Conservation (phyloP, 2,329 filamentous ascomycete species). For the Hymenoscyphus albidus region DNA sequence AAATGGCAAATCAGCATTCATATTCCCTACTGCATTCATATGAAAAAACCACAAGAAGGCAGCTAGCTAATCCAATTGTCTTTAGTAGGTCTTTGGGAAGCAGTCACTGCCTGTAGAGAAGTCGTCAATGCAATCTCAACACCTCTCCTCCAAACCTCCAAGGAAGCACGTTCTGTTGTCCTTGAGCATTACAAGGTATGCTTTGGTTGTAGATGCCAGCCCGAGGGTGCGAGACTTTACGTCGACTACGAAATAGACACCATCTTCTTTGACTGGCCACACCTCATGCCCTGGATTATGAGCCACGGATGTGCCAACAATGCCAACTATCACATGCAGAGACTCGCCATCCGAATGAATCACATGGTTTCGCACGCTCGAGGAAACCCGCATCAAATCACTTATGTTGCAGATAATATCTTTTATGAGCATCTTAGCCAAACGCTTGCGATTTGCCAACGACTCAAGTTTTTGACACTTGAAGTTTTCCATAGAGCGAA, state of each 20-base stretch:
- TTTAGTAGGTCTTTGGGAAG: background rate
- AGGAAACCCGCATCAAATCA: background rate
- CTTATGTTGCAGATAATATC: background rate
- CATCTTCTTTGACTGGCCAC: background rate
- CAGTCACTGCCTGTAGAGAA: background rate
- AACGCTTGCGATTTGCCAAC: background rate
- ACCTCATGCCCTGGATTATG: background rate
- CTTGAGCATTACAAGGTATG: background rate
- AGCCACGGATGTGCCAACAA: background rate
- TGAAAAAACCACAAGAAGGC: background rate
- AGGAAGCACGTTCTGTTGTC: background rate
- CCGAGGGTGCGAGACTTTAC: background rate
- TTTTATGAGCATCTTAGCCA: background rate
- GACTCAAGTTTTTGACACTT: background rate
- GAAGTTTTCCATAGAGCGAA: background rate
- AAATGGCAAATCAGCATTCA: background rate
- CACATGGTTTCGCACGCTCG: background rate
- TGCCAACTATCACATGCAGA: background rate
- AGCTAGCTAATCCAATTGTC: background rate
- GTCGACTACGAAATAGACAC: background rate
- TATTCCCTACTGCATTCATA: background rate
- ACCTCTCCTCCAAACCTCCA: background rate
- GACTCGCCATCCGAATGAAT: background rate
- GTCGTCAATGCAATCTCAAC: background rate
- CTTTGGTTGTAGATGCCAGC: background rate